Base-by-base conservation (phyloP, 192 early-diverging fungal species). In the Linnemannia elongata region DNA sequence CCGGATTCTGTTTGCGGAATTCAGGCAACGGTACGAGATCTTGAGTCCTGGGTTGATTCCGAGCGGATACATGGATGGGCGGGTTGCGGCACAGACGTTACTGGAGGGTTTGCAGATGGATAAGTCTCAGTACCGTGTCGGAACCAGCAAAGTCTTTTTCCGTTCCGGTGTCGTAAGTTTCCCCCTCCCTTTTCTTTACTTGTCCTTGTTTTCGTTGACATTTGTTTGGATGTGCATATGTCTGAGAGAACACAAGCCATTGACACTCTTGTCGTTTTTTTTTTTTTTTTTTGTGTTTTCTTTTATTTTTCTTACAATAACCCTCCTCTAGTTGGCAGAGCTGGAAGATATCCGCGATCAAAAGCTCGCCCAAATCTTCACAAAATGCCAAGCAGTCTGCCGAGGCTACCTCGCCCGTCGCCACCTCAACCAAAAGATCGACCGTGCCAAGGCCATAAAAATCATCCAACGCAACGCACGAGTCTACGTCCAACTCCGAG, bases 101-200 rank as follows among this genome's bases (percentile, higher is more conserved):
- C 89, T 99, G 18, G 94, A 96, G 8, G 90, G 90, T 2, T 82
- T 98, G 69, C 88, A 92, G 69, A 91, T 99, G 81, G 97, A 98
- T 74, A 85, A 89, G 45, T 93, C 93, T 15, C 94, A 96, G 87
- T 99, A 95, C 83, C 92, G 96, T 7, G 92, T 99, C 73, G 98
- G 98, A 52, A 94, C 91, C 44, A 97, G 94, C 72, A 99, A 99
- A 88, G 96, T 99, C 33, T 99, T 99, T 87, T 99, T 99, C 95
- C 91, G 95, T 1, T 95, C 98, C 33, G 97, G 97, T 18, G 97
- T 99, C 68, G 93, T 96, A 90, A 84, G 93, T 92, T n/a, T n/a
- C n/a, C n/a, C 12, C 24, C 44, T 38, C 24, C 44, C 15, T n/a
- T 55, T 72, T 6, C 73, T 20, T 69, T 63, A 7, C 69, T 49